phyloP scores from a whole-genome alignment of 495 filamentous ascomycete genomes.

The Friedmanniomyces simplex region DNA sequence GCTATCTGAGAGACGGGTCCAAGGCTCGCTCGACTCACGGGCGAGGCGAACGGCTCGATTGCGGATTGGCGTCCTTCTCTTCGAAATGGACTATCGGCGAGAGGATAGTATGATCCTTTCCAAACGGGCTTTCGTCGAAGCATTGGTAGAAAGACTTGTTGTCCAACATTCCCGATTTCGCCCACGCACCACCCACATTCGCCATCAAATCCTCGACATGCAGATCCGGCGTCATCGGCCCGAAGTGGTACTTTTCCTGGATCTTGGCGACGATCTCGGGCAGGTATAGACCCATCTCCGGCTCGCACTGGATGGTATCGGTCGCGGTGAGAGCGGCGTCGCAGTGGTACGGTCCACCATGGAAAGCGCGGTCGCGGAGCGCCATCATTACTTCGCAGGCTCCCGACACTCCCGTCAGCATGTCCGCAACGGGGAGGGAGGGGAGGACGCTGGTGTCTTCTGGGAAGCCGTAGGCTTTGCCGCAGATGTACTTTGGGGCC shows the following conservation, averaged over 20 bases:
- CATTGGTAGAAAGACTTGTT: background rate
- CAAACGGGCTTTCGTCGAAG: background rate
- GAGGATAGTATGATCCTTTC: background rate
- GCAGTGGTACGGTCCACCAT: background rate
- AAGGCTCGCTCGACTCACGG: background rate
- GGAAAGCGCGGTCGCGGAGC: background rate
- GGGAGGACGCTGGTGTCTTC: background rate
- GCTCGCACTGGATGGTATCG: background rate
- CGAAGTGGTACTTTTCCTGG: background rate
- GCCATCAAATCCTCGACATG: background rate
- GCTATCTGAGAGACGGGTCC: background rate
- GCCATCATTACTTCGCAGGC: background rate
- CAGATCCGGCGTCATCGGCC: background rate
- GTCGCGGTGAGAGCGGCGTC: background rate
- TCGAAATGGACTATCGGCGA: background rate
- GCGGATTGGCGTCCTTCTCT: background rate
- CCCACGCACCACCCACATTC: background rate
- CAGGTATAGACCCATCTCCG: background rate
- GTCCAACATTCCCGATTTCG: background rate
- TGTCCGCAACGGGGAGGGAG: background rate
- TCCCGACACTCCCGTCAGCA: background rate
- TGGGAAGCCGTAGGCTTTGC: background rate
- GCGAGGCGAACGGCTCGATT: background rate
- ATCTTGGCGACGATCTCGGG: background rate
- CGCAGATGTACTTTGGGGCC: too few species aligned